Evolutionary conservation across 345 rosid species (phyloP).

Genomic region (Physaria fendleri): DNA sequence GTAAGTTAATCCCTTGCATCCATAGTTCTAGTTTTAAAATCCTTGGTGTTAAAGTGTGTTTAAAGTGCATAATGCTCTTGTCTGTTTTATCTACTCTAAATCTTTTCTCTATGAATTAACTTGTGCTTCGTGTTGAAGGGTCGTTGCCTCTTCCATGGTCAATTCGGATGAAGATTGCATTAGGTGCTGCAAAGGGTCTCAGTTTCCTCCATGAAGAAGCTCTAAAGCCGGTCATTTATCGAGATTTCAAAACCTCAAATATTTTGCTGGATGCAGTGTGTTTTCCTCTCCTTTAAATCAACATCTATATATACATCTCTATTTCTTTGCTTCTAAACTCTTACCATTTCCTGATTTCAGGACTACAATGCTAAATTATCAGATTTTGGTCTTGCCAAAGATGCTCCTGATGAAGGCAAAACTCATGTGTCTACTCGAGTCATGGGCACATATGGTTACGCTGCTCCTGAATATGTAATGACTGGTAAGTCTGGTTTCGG

Average conservation of each 20-base stretch:
- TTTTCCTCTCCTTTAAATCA: constrained; percentile 1
- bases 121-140: constrained; percentile 36
- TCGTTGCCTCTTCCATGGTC: constrained; percentile 98
- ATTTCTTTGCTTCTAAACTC: neutral
- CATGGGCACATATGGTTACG: constrained; percentile 90
- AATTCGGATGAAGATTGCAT: constrained; percentile 88
- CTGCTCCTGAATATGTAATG: constrained; percentile 89
- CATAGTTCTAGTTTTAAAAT: neutral
- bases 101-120: neutral
- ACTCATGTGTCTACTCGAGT: constrained; percentile 84
- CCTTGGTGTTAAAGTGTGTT: neutral
- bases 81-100: neutral
- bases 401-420: constrained; percentile 82
- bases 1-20: neutral
- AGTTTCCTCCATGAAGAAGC: constrained; percentile 98
- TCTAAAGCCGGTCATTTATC: constrained; percentile 86
- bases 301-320: neutral
- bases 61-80: neutral
- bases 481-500: constrained; percentile 45
- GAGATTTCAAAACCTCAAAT: constrained; percentile 97
- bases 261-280: constrained; percentile 83
- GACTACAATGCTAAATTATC: constrained; percentile 90
- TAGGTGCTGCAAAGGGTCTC: constrained; percentile 96
- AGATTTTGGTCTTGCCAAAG: constrained; percentile 84
- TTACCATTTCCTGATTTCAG: constrained; percentile 31